Evolutionary conservation across 1,139 yeast species (phyloP), one percentile per base, ranked within the genome.

Genomic region (Yamadazyma triangularis): DNA sequence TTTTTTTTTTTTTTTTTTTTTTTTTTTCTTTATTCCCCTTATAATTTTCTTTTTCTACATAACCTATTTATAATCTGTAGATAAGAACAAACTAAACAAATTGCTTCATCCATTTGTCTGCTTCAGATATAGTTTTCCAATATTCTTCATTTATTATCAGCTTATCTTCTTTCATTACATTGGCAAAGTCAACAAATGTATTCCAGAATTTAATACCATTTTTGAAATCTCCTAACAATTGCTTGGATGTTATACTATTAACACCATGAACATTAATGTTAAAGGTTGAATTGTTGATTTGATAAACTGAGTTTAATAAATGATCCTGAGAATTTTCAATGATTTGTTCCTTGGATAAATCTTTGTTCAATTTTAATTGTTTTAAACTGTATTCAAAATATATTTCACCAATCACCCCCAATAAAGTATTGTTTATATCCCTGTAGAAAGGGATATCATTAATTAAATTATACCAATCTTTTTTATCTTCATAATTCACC

Each of bases 381-480:
- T 58, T 60, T 27, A 57, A 50, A 23, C 67, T 59, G 29, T 53
- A 56, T 30, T 65, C 70, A 32, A 65, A 64, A 39, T 59, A 68
- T 21, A 66, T 61, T 36, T 69, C 73, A 3, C 64, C 56, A 9
- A 65, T 57, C 8, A 68, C 63, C 7, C 74, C 75, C 41, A 68
- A 46, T 31, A 69, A 54, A 2, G 73, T 66, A 38, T 60, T 66
- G 44, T 58, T 76, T 27, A 68, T 54, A 29, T 61, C 67, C 21
- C 50, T 54, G 36, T 58, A 69, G 47, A 85, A 87, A 5, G 96
- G 96, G 28, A 82, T 48, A 39, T 71, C 67, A 11, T 60, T 49
- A 4, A 77, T 73, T 26, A 86, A 54, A 9, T 60, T 41, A 35
- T 66, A 58, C 95, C 95, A 85, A 8, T 73, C 73, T 11, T 51